phyloP scores from a whole-genome alignment of 1,284 basidiomycete species.

The Calocybe gambosa region DNA sequence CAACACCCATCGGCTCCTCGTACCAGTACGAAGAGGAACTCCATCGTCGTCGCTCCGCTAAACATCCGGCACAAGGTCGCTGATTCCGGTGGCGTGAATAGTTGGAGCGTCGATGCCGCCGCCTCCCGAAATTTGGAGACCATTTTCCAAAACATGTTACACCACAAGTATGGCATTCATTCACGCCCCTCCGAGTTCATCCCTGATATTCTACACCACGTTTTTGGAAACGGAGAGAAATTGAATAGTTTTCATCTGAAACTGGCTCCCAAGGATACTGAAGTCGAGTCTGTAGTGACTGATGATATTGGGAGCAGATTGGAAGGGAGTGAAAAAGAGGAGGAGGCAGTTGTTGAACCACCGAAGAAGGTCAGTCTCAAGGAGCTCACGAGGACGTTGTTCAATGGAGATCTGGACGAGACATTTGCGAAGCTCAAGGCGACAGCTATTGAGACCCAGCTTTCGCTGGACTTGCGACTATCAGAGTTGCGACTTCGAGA shows the following conservation, averaged over 20 bases:
- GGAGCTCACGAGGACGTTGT: conserved; percentile 23
- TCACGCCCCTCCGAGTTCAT: conserved; percentile 42
- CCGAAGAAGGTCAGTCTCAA: conserved; percentile 19
- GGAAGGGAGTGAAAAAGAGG: conserved; percentile 15
- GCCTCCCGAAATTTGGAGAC: conserved; percentile 40
- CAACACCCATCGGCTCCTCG: conserved; percentile 3
- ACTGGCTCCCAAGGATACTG: conserved; percentile 41
- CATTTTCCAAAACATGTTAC: conserved; percentile 49
- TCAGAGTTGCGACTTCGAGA: neutral
- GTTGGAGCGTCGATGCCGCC: conserved; percentile 31
- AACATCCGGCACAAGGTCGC: conserved; percentile 9
- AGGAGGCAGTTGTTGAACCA: conserved; percentile 18
- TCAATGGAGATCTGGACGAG: conserved; percentile 27
- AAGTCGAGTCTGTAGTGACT: conserved; percentile 5
- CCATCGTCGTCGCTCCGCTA: conserved; percentile 3
- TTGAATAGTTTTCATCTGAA: conserved; percentile 44
- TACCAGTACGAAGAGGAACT: neutral
- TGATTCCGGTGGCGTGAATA: conserved; percentile 12
- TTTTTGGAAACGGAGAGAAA: conserved; percentile 43
- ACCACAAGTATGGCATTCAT: conserved; percentile 40
- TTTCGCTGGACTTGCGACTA: conserved; percentile 5
- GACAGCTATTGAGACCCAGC: conserved; percentile 2
- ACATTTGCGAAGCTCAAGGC: conserved; percentile 17
- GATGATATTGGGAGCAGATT: neutral
- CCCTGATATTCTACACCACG: conserved; percentile 31